phyloP scores from a whole-genome alignment of 306 rosid species.

The Crotalaria pallida region DNA sequence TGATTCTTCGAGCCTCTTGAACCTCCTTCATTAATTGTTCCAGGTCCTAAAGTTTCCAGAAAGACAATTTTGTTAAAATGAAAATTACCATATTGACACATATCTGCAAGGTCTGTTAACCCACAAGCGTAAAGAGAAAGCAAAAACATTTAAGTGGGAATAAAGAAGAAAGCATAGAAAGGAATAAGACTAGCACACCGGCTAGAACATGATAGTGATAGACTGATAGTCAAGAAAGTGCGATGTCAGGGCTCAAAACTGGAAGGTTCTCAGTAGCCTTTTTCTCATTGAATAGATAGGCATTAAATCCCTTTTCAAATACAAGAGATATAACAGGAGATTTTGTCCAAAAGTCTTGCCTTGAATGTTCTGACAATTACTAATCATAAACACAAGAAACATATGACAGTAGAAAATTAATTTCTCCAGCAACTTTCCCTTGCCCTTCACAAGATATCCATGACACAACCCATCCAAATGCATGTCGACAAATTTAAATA shows the following conservation, averaged over 20 bases:
- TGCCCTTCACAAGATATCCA: constrained; percentile 3
- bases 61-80: constrained; percentile 11
- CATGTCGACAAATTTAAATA: neutral
- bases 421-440: neutral
- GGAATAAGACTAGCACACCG: neutral
- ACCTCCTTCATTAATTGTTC: constrained; percentile 97
- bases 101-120: neutral
- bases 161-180: neutral
- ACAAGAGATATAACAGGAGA: too few relatives aligned
- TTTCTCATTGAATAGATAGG: too few relatives aligned
- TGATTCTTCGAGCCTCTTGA: constrained; percentile 97
- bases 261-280: too few relatives aligned
- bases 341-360: too few relatives aligned
- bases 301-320: too few relatives aligned
- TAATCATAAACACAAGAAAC: neutral
- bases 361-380: too few relatives aligned
- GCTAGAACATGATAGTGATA: neutral
- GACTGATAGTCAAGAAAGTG: neutral
- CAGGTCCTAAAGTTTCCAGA: constrained; percentile 55
- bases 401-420: neutral
- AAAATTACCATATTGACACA: neutral
- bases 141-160: neutral
- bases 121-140: neutral
- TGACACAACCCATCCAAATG: neutral
- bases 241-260: neutral